These are phyloP conservation scores for Globisporangium spiculum DNA, from an alignment of 352 stramenopile genomes.

Conservation along the genomic window DNA sequence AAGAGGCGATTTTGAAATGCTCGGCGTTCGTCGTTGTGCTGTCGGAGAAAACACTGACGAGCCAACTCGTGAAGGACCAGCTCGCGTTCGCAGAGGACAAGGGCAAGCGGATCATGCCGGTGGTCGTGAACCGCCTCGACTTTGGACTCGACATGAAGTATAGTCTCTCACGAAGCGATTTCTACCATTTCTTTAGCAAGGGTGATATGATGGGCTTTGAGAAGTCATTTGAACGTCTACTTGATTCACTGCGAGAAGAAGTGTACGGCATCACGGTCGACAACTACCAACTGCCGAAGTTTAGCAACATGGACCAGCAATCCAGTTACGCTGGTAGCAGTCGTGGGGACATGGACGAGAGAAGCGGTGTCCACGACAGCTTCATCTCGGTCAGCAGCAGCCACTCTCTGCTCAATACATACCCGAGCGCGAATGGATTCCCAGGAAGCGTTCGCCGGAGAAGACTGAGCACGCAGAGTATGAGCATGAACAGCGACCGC, in stretches of 20 bases:
- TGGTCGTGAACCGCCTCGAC: slow-evolving; percentile 65
- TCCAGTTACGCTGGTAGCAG: slow-evolving; percentile 22
- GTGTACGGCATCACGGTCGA: slow-evolving; percentile 64
- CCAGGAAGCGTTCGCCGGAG: slow-evolving; percentile 22
- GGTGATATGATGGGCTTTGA: slow-evolving; percentile 78
- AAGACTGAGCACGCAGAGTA: slow-evolving; percentile 23
- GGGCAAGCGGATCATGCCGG: slow-evolving; percentile 73
- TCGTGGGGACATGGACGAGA: slow-evolving; percentile 21
- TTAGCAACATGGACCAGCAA: slow-evolving; percentile 24
- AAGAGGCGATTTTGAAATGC: slow-evolving; percentile 83
- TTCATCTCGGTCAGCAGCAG: slow-evolving; percentile 28
- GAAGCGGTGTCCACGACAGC: slow-evolving; percentile 37
- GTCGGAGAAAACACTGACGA: slow-evolving; percentile 69
- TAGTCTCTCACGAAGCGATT: slow-evolving; percentile 70
- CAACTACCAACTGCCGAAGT: slow-evolving; percentile 14
- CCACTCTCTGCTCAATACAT: slow-evolving; percentile 1
- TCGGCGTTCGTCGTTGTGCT: slow-evolving; percentile 71
- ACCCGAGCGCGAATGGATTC: slow-evolving; percentile 2
- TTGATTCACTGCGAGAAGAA: slow-evolving; percentile 60
- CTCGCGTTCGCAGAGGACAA: slow-evolving; percentile 84
- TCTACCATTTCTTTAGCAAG: slow-evolving; percentile 80
- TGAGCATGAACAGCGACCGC: slow-evolving; percentile 27
- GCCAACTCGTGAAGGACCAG: slow-evolving; percentile 74
- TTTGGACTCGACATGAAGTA: slow-evolving; percentile 79
- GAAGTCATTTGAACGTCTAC: slow-evolving; percentile 49